Percentiles rank a stretch among this genome's conserved stretches.
Evolutionary conservation across 169 alveolate species (phyloP).

Genomic region (Prorocentrum cordatum): DNA sequence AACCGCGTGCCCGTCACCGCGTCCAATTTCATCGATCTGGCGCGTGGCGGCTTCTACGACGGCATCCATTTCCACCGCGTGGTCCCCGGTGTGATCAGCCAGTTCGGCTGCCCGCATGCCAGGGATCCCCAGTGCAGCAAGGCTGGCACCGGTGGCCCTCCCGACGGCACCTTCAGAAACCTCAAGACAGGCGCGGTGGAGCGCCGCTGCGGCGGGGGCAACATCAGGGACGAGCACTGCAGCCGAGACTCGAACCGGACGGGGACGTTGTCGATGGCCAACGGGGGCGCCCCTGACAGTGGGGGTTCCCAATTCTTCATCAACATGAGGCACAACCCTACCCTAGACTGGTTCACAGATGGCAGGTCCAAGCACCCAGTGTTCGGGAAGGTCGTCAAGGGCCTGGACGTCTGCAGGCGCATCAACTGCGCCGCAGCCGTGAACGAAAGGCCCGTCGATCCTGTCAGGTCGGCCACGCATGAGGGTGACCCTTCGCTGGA

Average conservation of each 20-base stretch:
- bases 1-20: slow-evolving; percentile 21
- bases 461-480: too few species aligned
- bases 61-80: slow-evolving; percentile 34
- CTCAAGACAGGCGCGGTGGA: too few species aligned
- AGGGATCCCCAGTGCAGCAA: background rate
- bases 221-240: slow-evolving; percentile 6
- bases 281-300: slow-evolving; percentile 20
- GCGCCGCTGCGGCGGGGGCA: background rate
- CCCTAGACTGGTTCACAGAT: background rate
- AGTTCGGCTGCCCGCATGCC: slow-evolving; percentile 34
- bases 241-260: background rate
- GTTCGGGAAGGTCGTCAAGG: slow-evolving; percentile 14
- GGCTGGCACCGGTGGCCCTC: slow-evolving; percentile 31
- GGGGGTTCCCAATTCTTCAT: slow-evolving; percentile 25
- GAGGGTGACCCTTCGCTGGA: too few species aligned
- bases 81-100: background rate
- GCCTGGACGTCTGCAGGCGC: too few species aligned
- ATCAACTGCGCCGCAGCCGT: too few species aligned
- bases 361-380: slow-evolving; percentile 9
- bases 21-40: slow-evolving; percentile 12
- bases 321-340: background rate
- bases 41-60: background rate
- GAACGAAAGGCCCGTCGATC: too few species aligned
- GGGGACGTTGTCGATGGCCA: slow-evolving; percentile 26
- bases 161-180: background rate